Base-by-base conservation (phyloP, 345 rosid genomes). In the Citrus unshiu region DNA sequence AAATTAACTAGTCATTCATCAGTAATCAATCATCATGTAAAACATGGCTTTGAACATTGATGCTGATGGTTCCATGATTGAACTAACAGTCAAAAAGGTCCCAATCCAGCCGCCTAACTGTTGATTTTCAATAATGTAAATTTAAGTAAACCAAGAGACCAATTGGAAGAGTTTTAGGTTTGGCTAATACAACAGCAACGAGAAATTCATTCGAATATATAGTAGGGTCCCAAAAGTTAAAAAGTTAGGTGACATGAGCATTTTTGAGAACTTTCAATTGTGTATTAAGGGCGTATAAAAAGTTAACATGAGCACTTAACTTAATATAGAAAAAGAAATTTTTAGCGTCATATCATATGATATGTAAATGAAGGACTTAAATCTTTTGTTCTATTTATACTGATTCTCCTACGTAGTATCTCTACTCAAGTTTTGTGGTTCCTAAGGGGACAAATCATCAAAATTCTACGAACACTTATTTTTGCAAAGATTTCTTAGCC, bases 391-490 rank as follows among this genome's bases (percentile, higher is more conserved):
- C 34, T 10, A 6, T 43, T n/a, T 7, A 87, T 79, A 89, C 89
- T 68, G 83, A 85, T 84, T 88, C 86, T 81, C 86, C 73, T 80
- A 66, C 76, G 71, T 6, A 74, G 78, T 71, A 56, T 64, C 78
- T 57, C 64, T 79, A 60, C 62, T 62, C 67, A 76, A 63, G 69
- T 82, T 80, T 54, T 85, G 88, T 87, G 90, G 93, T 83, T 86
- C 82, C 81, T 70, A 80, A 79, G 76, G 87, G 74, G 88, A 91
- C 91, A 90, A 88, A 88, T 91, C 97, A 87, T 77, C 80, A 58
- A 84, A 88, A 81, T 86, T 82, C 89, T 84, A 62, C 43, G 4
- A 29, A 35, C 61, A 29, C 80, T 18, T 56, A 49, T 76, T 79
- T 81, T 75, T 74, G 83, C 80, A 78, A 46, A 85, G 85, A 85